Evolutionary conservation across 2,329 filamentous ascomycete species (phyloP).

Genomic region (Claviceps digitariae): DNA sequence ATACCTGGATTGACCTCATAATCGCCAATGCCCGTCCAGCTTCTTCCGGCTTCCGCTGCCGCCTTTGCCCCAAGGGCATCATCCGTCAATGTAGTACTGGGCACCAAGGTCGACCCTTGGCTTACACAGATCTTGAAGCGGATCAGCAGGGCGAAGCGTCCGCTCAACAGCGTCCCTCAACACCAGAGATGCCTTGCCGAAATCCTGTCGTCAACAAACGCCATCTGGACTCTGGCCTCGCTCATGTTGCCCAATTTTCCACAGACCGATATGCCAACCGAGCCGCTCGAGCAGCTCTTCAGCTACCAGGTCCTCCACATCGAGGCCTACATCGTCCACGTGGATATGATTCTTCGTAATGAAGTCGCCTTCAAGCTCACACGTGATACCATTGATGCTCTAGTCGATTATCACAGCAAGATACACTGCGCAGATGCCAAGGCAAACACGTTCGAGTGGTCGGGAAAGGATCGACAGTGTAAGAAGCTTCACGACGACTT

Average conservation of each 20-base stretch:
- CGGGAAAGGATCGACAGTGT: conserved; percentile 88
- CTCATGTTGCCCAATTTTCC: conserved; percentile 86
- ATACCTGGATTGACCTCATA: background rate
- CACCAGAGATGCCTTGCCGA: conserved; percentile 93
- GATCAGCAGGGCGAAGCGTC: conserved; percentile 92
- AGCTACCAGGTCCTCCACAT: conserved; percentile 89
- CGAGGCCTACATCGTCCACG: conserved; percentile 95
- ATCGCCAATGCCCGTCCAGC: conserved; percentile 67
- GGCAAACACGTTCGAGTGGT: conserved; percentile 84
- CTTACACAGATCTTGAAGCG: conserved; percentile 92
- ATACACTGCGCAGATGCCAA: conserved; percentile 84
- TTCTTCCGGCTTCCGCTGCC: conserved; percentile 88
- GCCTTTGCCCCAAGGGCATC: conserved; percentile 86
- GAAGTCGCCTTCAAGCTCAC: conserved; percentile 98
- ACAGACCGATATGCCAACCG: conserved; percentile 69
- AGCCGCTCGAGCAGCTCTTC: conserved; percentile 76
- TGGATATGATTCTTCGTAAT: conserved; percentile 96
- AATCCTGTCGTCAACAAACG: conserved; percentile 75
- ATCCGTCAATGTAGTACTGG: conserved; percentile 87
- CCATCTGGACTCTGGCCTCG: conserved; percentile 89
- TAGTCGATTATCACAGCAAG: conserved; percentile 94
- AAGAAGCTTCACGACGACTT: conserved; percentile 98
- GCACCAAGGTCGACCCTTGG: conserved; percentile 88
- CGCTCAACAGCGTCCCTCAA: conserved; percentile 91
- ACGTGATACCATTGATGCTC: conserved; percentile 78